Evolutionary conservation across 805 yeast species (phyloP), one percentile per base, ranked within the genome.

Genomic region (Yarrowia alimentaria): DNA sequence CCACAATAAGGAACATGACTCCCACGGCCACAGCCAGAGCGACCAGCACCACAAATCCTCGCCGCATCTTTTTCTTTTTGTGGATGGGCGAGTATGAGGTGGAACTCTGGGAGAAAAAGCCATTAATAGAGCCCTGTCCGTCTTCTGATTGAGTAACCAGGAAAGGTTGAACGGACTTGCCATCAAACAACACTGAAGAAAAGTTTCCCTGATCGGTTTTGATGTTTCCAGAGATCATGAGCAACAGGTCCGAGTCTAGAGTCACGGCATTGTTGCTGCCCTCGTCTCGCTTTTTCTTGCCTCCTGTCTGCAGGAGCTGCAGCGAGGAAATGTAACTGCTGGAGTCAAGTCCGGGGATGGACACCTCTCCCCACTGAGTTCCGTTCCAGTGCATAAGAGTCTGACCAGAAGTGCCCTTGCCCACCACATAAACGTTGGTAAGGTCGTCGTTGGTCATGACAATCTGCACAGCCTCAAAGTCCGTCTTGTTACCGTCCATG

Each of bases 1-100:
- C 64, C 7, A 73, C 64, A 20, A 77, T 53, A 8, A 75, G 51
- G 24, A 68, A 56, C 56, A 73, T 67, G 12, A 79, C 67, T 1
- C 74, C 86, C 24, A 85, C 57, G 0, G 91, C 79, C 51, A 81
- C 68, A 0, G 89, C 93, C 32, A 82, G 70, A 0, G 85, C 79
- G 34, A 84, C 76, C 21, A 85, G 74, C 3, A 82, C 88, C 21
- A 84, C 81, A 58, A 75, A 81, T 0, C 93, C 90, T 16, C 77
- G 63, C 10, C 71, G 65, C 64, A 74, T 68, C 52, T 58, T 54
- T 12, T 57, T 51, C 30, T 42, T 56, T 18, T 53, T 53, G 16
- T 51, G 30, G 26, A 56, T n/a, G 20, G 56, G 51, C 19, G 55
- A 52, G 37, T 59, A 56, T 8, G 55, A 30, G 34, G 55, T 57